These are phyloP conservation scores for Phialocephala subalpina DNA, from an alignment of 2,329 filamentous ascomycete species.

Conservation along the genomic window DNA sequence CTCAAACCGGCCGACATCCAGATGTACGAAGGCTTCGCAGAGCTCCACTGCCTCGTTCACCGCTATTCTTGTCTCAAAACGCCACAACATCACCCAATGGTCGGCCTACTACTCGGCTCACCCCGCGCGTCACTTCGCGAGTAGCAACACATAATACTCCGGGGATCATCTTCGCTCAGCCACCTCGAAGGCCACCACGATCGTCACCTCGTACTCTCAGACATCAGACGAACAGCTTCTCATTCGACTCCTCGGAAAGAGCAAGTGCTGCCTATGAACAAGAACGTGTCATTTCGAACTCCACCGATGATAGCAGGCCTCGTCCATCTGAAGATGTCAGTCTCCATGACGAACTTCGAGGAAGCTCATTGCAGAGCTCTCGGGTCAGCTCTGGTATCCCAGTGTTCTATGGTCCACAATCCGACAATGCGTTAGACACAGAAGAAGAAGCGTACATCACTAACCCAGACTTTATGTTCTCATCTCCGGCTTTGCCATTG, in stretches of 20 bases:
- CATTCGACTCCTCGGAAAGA: slow-evolving; percentile 44
- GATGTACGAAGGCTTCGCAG: slow-evolving; percentile 25
- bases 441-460: slow-evolving; percentile 7
- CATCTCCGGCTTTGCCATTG: slow-evolving; percentile 32
- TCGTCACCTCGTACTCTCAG: slow-evolving; percentile 38
- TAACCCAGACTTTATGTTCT: slow-evolving; percentile 23
- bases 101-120: slow-evolving; percentile 33
- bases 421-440: neutral
- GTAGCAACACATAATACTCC: slow-evolving; percentile 38
- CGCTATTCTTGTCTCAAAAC: slow-evolving; percentile 44
- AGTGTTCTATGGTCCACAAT: neutral
- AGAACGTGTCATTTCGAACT: slow-evolving; percentile 35
- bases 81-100: slow-evolving; percentile 42
- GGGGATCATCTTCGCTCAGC: slow-evolving; percentile 43
- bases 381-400: slow-evolving; percentile 22
- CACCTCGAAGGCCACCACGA: slow-evolving; percentile 37
- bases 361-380: slow-evolving; percentile 38
- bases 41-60: slow-evolving; percentile 42
- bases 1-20: slow-evolving; percentile 31
- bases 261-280: slow-evolving; percentile 43
- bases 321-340: slow-evolving; percentile 29
- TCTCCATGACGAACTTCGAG: slow-evolving; percentile 39
- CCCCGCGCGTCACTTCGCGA: slow-evolving; percentile 36
- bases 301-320: slow-evolving; percentile 31
- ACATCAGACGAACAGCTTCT: slow-evolving; percentile 47